A percentile compares a stretch with the other conserved stretches of the same genome.
These are phyloP conservation scores for Isatis tinctoria DNA, from an alignment of 345 rosid species.

Conservation along the genomic window DNA sequence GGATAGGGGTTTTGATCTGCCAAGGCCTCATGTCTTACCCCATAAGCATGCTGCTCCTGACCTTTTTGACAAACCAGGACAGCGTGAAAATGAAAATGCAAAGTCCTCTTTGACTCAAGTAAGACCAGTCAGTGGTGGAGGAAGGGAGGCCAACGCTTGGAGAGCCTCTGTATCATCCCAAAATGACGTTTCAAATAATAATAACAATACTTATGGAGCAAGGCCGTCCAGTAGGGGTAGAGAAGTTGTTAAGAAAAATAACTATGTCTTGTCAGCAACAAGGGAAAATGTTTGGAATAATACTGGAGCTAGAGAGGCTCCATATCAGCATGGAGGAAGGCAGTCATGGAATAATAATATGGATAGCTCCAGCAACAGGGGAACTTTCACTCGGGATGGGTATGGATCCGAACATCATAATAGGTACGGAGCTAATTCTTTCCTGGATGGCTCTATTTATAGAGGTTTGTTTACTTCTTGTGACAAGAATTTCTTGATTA, in stretches of 20 bases:
- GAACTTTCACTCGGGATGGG: slow-evolving; percentile 41
- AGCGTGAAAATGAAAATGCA: slow-evolving; percentile 59
- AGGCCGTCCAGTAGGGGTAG: slow-evolving; percentile 47
- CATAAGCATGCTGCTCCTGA: slow-evolving; percentile 54
- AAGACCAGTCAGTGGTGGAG: slow-evolving; percentile 61
- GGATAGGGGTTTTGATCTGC: slow-evolving; percentile 77
- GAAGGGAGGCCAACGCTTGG: slow-evolving; percentile 67
- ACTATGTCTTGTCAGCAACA: slow-evolving; percentile 37
- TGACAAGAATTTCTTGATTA: slow-evolving; percentile 40
- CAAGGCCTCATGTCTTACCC: slow-evolving; percentile 53
- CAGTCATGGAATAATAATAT: slow-evolving; percentile 51
- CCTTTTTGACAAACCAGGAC: slow-evolving; percentile 52
- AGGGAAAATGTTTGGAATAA: slow-evolving; percentile 49
- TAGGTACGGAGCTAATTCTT: slow-evolving; percentile 41
- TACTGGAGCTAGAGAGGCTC: slow-evolving; percentile 53
- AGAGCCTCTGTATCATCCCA: slow-evolving; percentile 53
- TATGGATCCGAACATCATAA: slow-evolving; percentile 51
- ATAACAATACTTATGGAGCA: slow-evolving; percentile 34
- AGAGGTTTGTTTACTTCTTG: slow-evolving; percentile 47
- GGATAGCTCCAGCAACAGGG: slow-evolving; percentile 47
- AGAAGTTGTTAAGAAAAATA: slow-evolving; percentile 55
- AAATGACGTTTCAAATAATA: slow-evolving; percentile 53
- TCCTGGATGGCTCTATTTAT: slow-evolving; percentile 36
- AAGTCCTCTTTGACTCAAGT: slow-evolving; percentile 57
- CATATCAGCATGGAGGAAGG: slow-evolving; percentile 56